Evolutionary conservation across 2,329 filamentous ascomycete species (phyloP).

Genomic region (Botrytis galanthina): DNA sequence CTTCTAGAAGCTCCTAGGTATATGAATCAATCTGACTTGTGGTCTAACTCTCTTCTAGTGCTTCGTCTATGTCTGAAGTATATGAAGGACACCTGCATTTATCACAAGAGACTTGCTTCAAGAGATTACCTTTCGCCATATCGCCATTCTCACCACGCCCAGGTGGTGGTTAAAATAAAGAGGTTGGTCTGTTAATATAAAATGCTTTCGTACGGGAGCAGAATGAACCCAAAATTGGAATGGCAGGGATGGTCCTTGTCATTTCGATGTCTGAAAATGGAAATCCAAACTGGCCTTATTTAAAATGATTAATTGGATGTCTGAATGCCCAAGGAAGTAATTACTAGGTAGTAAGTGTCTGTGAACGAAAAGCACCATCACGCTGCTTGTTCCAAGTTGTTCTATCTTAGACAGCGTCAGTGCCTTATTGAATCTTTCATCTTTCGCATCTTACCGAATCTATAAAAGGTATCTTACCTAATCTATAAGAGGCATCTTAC

Average conservation of each 20-base stretch:
- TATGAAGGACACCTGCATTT: background rate
- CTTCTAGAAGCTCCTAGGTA: background rate
- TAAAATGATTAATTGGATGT: background rate
- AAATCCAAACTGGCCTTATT: background rate
- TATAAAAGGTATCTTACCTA: no score
- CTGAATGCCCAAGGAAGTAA: background rate
- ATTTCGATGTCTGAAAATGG: background rate
- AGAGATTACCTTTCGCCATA: background rate
- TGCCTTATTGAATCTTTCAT: background rate
- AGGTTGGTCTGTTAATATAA: slow-evolving; percentile 20
- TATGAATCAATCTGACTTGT: background rate
- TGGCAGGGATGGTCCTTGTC: slow-evolving; percentile 4
- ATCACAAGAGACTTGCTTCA: background rate
- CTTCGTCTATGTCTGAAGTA: background rate
- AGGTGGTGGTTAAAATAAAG: slow-evolving; percentile 14
- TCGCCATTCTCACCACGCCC: background rate
- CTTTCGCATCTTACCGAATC: background rate
- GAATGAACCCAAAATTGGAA: background rate
- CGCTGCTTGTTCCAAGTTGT: background rate
- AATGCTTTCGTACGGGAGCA: slow-evolving; percentile 6
- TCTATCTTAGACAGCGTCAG: background rate
- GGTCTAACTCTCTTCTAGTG: background rate
- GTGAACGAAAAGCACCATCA: background rate
- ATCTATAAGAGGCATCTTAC: no score
- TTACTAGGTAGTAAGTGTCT: no score